Base-by-base conservation (phyloP, 163 green algal species). In the Volvox carteri region DNA sequence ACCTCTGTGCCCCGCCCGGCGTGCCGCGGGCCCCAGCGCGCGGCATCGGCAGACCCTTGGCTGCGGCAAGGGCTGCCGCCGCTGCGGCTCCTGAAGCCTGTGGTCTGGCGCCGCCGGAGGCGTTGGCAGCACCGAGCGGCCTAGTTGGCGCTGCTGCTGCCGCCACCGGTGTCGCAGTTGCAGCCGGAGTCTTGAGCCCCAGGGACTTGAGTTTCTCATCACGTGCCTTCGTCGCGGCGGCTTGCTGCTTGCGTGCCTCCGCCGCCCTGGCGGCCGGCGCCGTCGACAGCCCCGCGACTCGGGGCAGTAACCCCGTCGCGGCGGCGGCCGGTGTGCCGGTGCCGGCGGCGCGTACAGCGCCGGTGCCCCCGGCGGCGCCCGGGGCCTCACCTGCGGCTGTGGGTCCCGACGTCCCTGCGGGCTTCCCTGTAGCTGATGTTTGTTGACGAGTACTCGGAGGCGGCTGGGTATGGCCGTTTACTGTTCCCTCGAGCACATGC, bases 201-300 rank as follows among this genome's bases (percentile, higher is more conserved):
- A 88, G 33, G 1, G 68, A 21, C 68, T 60, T 74, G 25, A 88
- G 83, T 37, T 88, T 88, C 5, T 88, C 83, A 0, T 50, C 37
- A 0, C 50, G 67, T 1, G 68, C 83, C 68, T 88, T 88, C 30
- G 68, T 67, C 19, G 68, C 50, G 4, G 67, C 67, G 9, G 68
- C 83, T 37, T 81, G 68, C 83, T 88, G 83, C 68, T 88, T 88
- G 37, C 68, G 67, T 12, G 67, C 68, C 44, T 80, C 83, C 37
- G 83, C 83, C 44, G 67, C 67, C 1, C 30, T n/a, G 25, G 11
- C 44, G 2, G 80, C 11, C 30, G 65, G 62, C 62, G 80, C 39
- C 42, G 46, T 30, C 4, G 19, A 3, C 62, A 88, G 50, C 3
- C 83, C 83, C 4, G 83, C 48, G 23, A 88, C 83, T 4, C 83